phyloP scores from a whole-genome alignment of 2,329 filamentous ascomycete genomes.

The Didymella keratinophila region DNA sequence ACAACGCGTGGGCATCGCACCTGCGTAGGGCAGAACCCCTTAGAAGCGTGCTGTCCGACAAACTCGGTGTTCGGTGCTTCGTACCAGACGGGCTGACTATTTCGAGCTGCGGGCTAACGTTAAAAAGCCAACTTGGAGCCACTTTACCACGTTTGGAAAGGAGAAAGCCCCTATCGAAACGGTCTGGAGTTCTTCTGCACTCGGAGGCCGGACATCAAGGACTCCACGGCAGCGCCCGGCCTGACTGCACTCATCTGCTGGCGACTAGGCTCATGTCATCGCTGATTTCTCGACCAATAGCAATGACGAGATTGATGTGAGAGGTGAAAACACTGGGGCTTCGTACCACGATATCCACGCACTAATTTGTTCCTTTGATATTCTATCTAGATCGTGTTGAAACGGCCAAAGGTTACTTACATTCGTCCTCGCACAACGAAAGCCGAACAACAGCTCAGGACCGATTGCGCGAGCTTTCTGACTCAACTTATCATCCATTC shows the following conservation, averaged over 20 bases:
- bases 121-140: background rate
- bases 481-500: background rate
- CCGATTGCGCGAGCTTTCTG: slow-evolving; percentile 2
- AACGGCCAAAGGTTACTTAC: background rate
- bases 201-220: slow-evolving; percentile 17
- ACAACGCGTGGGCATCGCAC: background rate
- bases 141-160: background rate
- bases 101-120: background rate
- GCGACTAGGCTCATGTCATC: slow-evolving; percentile 6
- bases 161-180: background rate
- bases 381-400: slow-evolving; percentile 1
- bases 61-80: slow-evolving; percentile 16
- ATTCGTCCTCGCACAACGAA: slow-evolving; percentile 4
- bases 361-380: slow-evolving; percentile 2
- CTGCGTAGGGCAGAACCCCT: background rate
- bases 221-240: slow-evolving; percentile 14
- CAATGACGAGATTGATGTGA: background rate
- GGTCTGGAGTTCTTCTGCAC: background rate
- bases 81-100: background rate
- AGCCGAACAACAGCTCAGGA: background rate
- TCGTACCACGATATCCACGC: slow-evolving; percentile 12
- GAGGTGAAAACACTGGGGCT: background rate
- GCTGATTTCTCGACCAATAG: slow-evolving; percentile 2
- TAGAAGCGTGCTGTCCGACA: background rate
- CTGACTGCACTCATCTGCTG: background rate